Percentiles rank a stretch among this genome's conserved stretches.
phyloP scores from a whole-genome alignment of 805 yeast species.

The Soucietia sequanensis region DNA sequence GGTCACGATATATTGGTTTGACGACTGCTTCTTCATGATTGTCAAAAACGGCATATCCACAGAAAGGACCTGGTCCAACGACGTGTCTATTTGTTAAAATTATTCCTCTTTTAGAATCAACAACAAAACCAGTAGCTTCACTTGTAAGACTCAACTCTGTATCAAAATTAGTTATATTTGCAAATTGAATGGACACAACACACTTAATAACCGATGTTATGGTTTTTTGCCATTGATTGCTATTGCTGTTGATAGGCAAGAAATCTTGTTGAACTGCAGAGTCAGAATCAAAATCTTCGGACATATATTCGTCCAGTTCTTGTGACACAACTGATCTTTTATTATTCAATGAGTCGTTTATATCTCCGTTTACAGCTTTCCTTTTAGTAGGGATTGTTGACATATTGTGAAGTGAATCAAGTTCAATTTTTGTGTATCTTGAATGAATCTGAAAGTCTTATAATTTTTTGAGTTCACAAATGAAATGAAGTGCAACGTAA shows the following conservation, averaged over 20 bases:
- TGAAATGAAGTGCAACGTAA: too few relatives aligned
- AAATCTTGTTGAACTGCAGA: constrained; percentile 8
- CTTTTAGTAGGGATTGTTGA: too few relatives aligned
- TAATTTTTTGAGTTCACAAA: too few relatives aligned
- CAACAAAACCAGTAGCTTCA: constrained; percentile 96
- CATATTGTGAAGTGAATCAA: too few relatives aligned
- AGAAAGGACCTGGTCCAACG: constrained; percentile 93
- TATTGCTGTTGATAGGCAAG: constrained; percentile 9
- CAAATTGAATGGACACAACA: constrained; percentile 86
- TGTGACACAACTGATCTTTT: too few relatives aligned
- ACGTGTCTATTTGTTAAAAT: constrained; percentile 92
- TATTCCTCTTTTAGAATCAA: constrained; percentile 76
- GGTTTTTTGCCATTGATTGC: constrained; percentile 67
- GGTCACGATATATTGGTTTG: constrained; percentile 84
- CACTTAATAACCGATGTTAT: constrained; percentile 78
- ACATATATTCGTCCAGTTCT: constrained; percentile 10
- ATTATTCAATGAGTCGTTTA: too few relatives aligned
- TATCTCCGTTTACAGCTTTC: too few relatives aligned
- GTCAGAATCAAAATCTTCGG: constrained; percentile 9
- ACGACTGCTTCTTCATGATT: constrained; percentile 93
- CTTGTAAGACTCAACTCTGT: constrained; percentile 77
- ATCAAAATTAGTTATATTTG: constrained; percentile 84
- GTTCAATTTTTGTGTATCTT: too few relatives aligned
- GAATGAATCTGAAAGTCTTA: too few relatives aligned
- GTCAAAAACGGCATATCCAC: constrained; percentile 88